phyloP scores from a whole-genome alignment of 2,329 filamentous ascomycete species.

The Alternaria sp. region DNA sequence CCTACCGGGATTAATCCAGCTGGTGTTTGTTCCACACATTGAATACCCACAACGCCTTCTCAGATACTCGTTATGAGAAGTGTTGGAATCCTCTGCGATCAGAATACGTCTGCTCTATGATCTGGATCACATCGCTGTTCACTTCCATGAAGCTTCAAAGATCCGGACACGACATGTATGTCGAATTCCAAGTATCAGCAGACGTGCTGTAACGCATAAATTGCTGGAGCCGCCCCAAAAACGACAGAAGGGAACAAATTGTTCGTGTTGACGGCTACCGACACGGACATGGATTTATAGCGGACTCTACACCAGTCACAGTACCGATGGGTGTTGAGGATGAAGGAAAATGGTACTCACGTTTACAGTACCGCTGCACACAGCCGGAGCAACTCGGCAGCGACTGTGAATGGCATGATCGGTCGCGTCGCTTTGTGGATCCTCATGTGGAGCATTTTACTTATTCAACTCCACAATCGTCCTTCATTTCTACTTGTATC shows the following conservation, averaged over 20 bases:
- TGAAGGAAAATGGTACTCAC: background rate
- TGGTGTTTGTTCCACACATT: background rate
- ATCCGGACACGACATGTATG: background rate
- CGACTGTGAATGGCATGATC: background rate
- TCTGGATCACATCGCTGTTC: background rate
- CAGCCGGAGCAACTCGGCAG: background rate
- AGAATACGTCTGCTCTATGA: background rate
- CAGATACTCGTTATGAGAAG: background rate
- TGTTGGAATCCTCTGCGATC: background rate
- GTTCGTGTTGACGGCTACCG: background rate
- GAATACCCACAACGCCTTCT: background rate
- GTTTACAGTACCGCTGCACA: background rate
- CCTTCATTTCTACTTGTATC: background rate
- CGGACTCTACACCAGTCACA: background rate
- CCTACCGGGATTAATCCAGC: background rate
- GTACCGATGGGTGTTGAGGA: background rate
- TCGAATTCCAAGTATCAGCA: background rate
- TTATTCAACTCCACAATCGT: background rate
- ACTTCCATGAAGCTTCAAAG: background rate
- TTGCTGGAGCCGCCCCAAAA: background rate
- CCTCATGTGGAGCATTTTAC: background rate
- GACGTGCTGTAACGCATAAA: background rate
- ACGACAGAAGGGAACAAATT: background rate
- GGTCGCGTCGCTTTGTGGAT: background rate
- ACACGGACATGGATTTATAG: background rate